These are phyloP conservation scores for Penicillium fimorum DNA, from an alignment of 495 filamentous ascomycete genomes.

Conservation along the genomic window DNA sequence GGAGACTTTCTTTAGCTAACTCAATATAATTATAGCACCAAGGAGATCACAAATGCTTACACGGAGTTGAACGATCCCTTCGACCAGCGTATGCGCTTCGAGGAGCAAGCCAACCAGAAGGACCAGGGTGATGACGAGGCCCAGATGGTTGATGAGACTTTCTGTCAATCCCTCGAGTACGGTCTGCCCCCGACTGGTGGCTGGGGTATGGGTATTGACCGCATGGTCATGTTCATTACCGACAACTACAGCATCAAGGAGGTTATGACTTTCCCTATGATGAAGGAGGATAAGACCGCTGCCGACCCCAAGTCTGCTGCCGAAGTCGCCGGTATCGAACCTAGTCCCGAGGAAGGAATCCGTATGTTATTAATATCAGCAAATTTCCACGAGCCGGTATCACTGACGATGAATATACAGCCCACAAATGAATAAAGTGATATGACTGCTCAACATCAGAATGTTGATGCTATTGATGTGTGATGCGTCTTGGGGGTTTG, in stretches of 20 bases:
- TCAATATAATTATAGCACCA: conserved; percentile 33
- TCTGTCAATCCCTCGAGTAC: conserved; percentile 80
- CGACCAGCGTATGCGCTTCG: conserved; percentile 89
- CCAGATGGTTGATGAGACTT: conserved; percentile 92
- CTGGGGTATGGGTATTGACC: conserved; percentile 97
- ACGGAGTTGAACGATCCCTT: conserved; percentile 98
- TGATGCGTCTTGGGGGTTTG: neutral
- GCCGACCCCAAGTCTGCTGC: conserved; percentile 56
- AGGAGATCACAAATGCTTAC: conserved; percentile 94
- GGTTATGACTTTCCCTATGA: conserved; percentile 88
- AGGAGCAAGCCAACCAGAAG: conserved; percentile 95
- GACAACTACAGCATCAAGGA: conserved; percentile 95
- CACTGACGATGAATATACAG: conserved; percentile 33
- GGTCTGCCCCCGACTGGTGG: conserved; percentile 92
- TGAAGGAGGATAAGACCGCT: conserved; percentile 65
- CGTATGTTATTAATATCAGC: conserved; percentile 50
- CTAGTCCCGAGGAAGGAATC: conserved; percentile 66
- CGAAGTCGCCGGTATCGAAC: conserved; percentile 63
- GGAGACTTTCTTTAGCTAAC: neutral
- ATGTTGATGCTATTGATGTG: conserved; percentile 7
- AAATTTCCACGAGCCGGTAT: conserved; percentile 30
- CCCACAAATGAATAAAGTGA: conserved; percentile 40
- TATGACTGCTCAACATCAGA: neutral
- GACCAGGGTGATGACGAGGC: conserved; percentile 96
- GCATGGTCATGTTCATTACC: conserved; percentile 95